Conservation (phyloP, 108 stramenopile genomes). For the Cyclotella kingstonii region DNA sequence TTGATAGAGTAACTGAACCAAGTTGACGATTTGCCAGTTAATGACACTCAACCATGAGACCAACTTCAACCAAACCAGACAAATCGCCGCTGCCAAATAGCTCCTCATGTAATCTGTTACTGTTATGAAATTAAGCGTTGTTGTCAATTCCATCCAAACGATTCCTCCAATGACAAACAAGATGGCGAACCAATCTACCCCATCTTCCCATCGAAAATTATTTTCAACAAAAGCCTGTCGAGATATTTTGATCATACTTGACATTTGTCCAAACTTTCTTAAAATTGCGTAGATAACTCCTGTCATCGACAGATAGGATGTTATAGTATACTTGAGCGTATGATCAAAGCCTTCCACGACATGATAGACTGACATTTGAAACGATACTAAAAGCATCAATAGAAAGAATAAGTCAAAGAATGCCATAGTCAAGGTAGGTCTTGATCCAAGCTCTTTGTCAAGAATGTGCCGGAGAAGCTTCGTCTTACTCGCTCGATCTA, state of each 20-base stretch:
- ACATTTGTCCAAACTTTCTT: constrained; percentile 48
- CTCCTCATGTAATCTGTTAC: constrained; percentile 49
- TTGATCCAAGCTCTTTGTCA: constrained; percentile 42
- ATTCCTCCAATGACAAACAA: constrained; percentile 36
- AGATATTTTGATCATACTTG: constrained; percentile 46
- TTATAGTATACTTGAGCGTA: constrained; percentile 20
- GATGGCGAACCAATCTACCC: constrained; percentile 41
- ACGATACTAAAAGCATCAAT: constrained; percentile 34
- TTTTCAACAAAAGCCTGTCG: constrained; percentile 47
- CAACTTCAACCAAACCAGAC: constrained; percentile 42
- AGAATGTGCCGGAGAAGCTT: constrained; percentile 43
- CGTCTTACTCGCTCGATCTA: constrained; percentile 41
- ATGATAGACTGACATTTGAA: constrained; percentile 47
- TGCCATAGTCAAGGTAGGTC: constrained; percentile 42
- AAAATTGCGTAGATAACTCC: constrained; percentile 38
- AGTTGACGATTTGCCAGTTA: constrained; percentile 51
- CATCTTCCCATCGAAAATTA: constrained; percentile 48
- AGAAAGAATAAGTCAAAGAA: constrained; percentile 47
- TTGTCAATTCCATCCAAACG: constrained; percentile 43
- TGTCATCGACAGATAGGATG: constrained; percentile 44
- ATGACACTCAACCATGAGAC: constrained; percentile 49
- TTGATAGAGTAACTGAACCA: constrained; percentile 40
- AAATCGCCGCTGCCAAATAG: constrained; percentile 45
- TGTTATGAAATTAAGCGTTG: constrained; percentile 19
- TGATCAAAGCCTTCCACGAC: constrained; percentile 32